These are phyloP conservation scores for Aquilaria agallochum DNA, from an alignment of 441 rosid genomes.

Conservation along the genomic window DNA sequence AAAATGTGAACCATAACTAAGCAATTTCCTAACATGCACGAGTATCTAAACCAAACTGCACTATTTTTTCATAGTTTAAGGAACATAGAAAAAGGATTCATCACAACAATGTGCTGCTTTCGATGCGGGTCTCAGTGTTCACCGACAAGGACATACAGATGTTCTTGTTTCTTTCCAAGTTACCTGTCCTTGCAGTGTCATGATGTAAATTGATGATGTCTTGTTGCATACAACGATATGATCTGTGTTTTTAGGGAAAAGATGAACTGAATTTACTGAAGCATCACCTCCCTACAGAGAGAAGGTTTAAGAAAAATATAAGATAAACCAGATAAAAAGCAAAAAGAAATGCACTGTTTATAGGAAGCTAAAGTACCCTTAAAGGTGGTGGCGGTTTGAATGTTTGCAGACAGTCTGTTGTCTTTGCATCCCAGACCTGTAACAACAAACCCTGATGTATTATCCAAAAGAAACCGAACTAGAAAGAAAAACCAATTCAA, in stretches of 20 bases:
- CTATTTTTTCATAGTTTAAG: background rate
- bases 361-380: slow-evolving; percentile 48
- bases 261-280: slow-evolving; percentile 93
- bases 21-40: too few relatives aligned
- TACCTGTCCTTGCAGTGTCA: slow-evolving; percentile 99
- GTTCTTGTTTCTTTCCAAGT: slow-evolving; percentile 1
- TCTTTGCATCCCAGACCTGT: slow-evolving; percentile 98
- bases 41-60: too few relatives aligned
- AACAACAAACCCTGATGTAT: slow-evolving; percentile 14
- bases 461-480: slow-evolving; percentile 14
- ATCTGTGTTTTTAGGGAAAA: slow-evolving; percentile 87
- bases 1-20: background rate
- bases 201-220: slow-evolving; percentile 85
- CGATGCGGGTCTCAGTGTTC: background rate
- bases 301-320: slow-evolving; percentile 13
- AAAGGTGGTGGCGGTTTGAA: slow-evolving; percentile 95
- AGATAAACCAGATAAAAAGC: slow-evolving; percentile 1
- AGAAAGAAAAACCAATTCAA: slow-evolving; percentile 1
- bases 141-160: slow-evolving; percentile 1
- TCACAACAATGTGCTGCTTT: background rate
- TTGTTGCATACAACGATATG: slow-evolving; percentile 93
- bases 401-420: slow-evolving; percentile 90
- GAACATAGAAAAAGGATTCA: background rate
- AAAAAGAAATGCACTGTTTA: slow-evolving; percentile 12
- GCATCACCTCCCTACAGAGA: slow-evolving; percentile 89